phyloP scores from a whole-genome alignment of 352 stramenopile species.

The Phytophthora sp. region DNA sequence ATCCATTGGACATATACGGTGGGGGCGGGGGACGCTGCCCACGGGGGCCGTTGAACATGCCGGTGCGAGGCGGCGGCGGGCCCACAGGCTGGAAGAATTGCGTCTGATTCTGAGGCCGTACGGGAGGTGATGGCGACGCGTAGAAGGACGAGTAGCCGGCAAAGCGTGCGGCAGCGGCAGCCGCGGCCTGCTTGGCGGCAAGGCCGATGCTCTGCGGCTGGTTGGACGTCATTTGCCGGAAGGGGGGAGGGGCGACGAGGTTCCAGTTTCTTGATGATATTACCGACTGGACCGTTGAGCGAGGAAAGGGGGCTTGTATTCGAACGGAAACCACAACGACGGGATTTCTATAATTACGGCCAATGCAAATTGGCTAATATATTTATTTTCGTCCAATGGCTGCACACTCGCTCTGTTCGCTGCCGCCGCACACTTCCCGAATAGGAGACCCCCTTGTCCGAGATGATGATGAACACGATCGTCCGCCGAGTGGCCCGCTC shows the following conservation, averaged over 20 bases:
- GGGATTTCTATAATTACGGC: constrained; percentile 14
- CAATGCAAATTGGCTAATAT: too few species aligned
- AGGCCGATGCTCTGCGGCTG: constrained; percentile 33
- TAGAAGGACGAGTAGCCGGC: constrained; percentile 79
- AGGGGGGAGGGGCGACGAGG: too few species aligned
- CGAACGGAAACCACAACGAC: background rate
- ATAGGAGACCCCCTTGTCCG: constrained; percentile 10
- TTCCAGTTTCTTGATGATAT: constrained; percentile 5
- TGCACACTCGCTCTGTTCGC: background rate
- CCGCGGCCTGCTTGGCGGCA: constrained; percentile 42
- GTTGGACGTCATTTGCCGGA: constrained; percentile 47
- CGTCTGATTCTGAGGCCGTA: constrained; percentile 11
- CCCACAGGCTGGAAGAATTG: constrained; percentile 11
- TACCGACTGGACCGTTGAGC: constrained; percentile 12
- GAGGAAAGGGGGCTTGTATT: constrained; percentile 11
- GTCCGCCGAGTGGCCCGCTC: constrained; percentile 44
- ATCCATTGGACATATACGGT: constrained; percentile 16
- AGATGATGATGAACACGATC: constrained; percentile 43
- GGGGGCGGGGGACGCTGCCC: constrained; percentile 32
- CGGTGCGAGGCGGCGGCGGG: constrained; percentile 19
- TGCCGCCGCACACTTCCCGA: constrained; percentile 1
- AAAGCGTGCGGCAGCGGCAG: constrained; percentile 52
- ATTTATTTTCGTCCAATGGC: constrained; percentile 3
- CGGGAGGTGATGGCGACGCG: constrained; percentile 27
- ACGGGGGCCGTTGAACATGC: constrained; percentile 33